Conservation (phyloP, 768 basidiomycete genomes). For the Xerocomellus dryophilus region DNA sequence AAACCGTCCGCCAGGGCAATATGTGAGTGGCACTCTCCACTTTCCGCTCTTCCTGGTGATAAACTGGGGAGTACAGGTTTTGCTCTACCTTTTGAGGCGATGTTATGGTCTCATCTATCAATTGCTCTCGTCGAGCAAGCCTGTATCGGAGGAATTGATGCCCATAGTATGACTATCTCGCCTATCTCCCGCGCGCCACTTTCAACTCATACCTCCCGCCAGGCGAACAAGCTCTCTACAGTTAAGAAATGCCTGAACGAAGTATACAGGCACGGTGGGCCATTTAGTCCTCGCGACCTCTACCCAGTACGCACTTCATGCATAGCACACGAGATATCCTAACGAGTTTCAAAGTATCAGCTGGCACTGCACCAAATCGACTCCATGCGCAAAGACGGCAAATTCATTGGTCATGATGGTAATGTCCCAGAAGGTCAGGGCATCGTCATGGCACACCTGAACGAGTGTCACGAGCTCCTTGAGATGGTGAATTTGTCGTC, state of each 20-base stretch:
- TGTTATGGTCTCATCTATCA: constrained; percentile 97
- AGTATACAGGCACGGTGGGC: constrained; percentile 91
- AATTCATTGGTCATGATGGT: constrained; percentile 86
- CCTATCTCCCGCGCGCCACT: not conserved
- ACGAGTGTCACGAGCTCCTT: constrained; percentile 92
- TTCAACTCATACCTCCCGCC: not conserved
- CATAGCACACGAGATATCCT: constrained; percentile 2
- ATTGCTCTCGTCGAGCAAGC: constrained; percentile 90
- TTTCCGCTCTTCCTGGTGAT: not conserved
- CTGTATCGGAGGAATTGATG: constrained; percentile 97
- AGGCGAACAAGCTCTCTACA: constrained; percentile 96
- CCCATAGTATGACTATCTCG: constrained; percentile 62
- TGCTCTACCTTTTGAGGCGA: constrained; percentile 87
- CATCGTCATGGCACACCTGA: constrained; percentile 92
- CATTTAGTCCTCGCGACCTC: constrained; percentile 86
- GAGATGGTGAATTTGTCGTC: constrained; percentile 68
- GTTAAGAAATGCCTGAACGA: constrained; percentile 97
- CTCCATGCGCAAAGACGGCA: constrained; percentile 87
- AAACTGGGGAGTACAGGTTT: constrained; percentile 50
- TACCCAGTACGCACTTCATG: constrained; percentile 68
- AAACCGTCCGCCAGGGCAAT: constrained; percentile 90
- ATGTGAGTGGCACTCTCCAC: constrained; percentile 49
- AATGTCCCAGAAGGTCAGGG: constrained; percentile 94
- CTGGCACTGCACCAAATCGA: constrained; percentile 95
- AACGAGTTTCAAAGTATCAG: constrained; percentile 63